Conservation (phyloP, 768 basidiomycete genomes). For the Gymnopilus junonius region DNA sequence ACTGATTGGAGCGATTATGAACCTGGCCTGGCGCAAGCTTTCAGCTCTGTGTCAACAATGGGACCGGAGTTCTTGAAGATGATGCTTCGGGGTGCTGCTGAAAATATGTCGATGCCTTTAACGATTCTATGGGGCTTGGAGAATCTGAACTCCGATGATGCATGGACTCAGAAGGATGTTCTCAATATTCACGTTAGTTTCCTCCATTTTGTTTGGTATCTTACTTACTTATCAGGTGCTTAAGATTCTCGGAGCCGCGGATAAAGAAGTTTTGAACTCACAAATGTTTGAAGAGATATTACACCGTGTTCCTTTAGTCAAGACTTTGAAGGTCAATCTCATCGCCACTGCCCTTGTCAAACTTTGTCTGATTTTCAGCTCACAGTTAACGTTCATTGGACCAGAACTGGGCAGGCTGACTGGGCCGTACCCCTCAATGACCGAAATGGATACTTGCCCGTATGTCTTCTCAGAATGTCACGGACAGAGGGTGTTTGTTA, state of each 20-base stretch:
- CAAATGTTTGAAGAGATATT: constrained; percentile 39
- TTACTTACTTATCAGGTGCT: background rate
- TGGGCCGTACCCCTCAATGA: constrained; percentile 1
- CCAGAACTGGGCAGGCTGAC: constrained; percentile 24
- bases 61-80: constrained; percentile 25
- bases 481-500: background rate
- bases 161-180: constrained; percentile 34
- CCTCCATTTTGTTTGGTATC: background rate
- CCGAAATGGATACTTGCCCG: constrained; percentile 36
- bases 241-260: constrained; percentile 33
- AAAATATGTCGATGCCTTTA: constrained; percentile 35
- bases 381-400: constrained; percentile 29
- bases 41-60: constrained; percentile 15
- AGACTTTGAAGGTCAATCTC: constrained; percentile 29
- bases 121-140: constrained; percentile 37
- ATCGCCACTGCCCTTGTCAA: background rate
- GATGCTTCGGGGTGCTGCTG: constrained; percentile 31
- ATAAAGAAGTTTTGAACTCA: constrained; percentile 24
- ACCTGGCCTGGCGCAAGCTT: constrained; percentile 13
- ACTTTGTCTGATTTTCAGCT: background rate
- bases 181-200: constrained; percentile 35
- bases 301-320: constrained; percentile 35
- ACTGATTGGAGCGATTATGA: constrained; percentile 32
- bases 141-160: constrained; percentile 27
- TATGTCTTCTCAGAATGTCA: constrained; percentile 16